phyloP scores from a whole-genome alignment of 148 eudicot species.

The Dianthus caryophyllus region DNA sequence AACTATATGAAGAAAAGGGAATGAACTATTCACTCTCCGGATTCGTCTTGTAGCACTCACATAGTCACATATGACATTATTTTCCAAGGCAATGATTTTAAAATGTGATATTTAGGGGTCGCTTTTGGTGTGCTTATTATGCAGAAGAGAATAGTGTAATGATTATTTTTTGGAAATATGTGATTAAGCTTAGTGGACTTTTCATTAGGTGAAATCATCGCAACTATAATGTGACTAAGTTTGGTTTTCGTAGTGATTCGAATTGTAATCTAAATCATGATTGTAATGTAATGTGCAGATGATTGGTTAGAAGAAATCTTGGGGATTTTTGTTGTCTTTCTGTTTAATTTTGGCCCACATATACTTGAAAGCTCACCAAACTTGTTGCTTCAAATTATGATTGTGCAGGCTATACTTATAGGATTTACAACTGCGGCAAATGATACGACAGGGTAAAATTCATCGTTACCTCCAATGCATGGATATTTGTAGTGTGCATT shows the following conservation, averaged over 20 bases:
- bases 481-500: neutral
- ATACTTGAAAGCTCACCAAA: neutral
- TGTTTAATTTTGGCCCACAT: neutral
- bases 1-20: neutral
- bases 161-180: neutral
- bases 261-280: neutral
- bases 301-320: neutral
- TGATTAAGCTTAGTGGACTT: slow-evolving; percentile 11
- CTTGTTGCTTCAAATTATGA: slow-evolving; percentile 2
- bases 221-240: neutral
- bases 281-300: neutral
- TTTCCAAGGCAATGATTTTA: neutral
- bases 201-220: neutral
- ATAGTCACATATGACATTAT: neutral
- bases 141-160: neutral
- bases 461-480: neutral
- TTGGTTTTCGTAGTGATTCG: neutral
- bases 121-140: neutral
- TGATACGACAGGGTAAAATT: slow-evolving; percentile 45
- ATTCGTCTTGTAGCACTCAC: neutral
- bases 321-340: neutral
- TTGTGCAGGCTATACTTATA: slow-evolving; percentile 44
- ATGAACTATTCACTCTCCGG: neutral
- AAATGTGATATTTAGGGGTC: neutral
- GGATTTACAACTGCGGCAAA: slow-evolving; percentile 33